phyloP scores from a whole-genome alignment of 1,284 basidiomycete species.

The Rugosomyces carneus region DNA sequence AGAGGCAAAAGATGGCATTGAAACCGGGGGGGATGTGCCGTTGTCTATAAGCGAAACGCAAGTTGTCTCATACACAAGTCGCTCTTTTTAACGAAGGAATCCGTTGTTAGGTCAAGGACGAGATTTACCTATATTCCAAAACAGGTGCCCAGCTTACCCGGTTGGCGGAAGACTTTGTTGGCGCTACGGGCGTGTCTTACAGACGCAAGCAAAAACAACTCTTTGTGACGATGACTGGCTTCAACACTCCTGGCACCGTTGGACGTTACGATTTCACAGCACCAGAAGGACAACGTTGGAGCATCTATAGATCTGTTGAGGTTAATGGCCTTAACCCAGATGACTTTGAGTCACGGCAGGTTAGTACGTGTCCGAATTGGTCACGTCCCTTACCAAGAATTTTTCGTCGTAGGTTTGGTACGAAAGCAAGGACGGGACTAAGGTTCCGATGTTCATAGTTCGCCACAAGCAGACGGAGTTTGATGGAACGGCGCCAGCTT shows the following conservation, averaged over 20 bases:
- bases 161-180: slow-evolving; percentile 66
- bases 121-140: slow-evolving; percentile 71
- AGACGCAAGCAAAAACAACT: slow-evolving; percentile 58
- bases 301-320: slow-evolving; percentile 52
- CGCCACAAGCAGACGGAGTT: slow-evolving; percentile 65
- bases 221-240: slow-evolving; percentile 65
- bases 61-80: slow-evolving; percentile 17
- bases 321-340: slow-evolving; percentile 63
- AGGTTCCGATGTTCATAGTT: slow-evolving; percentile 84
- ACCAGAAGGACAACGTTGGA: slow-evolving; percentile 46
- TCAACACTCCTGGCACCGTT: slow-evolving; percentile 70
- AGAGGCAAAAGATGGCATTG: slow-evolving; percentile 50
- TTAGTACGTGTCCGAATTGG: slow-evolving; percentile 16
- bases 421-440: slow-evolving; percentile 74
- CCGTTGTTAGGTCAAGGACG: slow-evolving; percentile 63
- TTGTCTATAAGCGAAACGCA: slow-evolving; percentile 75
- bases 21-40: slow-evolving; percentile 61
- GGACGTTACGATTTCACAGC: slow-evolving; percentile 55
- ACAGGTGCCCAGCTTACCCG: slow-evolving; percentile 52
- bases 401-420: slow-evolving; percentile 65
- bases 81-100: too few relatives aligned
- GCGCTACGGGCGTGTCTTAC: slow-evolving; percentile 52
- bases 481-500: slow-evolving; percentile 73
- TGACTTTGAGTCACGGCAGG: slow-evolving; percentile 72
- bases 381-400: not conserved